These are phyloP conservation scores for Pelargonium myrrhifolium DNA, from an alignment of 441 rosid species.

Conservation along the genomic window DNA sequence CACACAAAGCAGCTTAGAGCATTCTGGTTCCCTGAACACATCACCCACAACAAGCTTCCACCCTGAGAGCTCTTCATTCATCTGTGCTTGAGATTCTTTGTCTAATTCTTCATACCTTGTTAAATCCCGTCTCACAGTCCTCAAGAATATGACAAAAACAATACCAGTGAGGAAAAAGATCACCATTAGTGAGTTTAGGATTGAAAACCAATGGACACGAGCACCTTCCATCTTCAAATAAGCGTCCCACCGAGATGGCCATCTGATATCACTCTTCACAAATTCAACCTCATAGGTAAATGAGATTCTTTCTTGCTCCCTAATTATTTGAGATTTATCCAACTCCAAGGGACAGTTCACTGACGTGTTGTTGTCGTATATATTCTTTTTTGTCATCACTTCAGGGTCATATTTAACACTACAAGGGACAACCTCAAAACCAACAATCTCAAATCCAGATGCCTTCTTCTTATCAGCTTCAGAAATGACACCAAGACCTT, in stretches of 20 bases:
- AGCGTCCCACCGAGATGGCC: conserved; percentile 99
- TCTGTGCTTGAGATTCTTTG: conserved; percentile 94
- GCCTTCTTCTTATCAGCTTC: conserved; percentile 70
- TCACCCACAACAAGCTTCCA: conserved; percentile 98
- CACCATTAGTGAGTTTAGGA: conserved; percentile 91
- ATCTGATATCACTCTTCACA: conserved; percentile 68
- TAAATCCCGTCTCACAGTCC: conserved; percentile 92
- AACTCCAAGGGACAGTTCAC: conserved; percentile 67
- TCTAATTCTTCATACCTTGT: conserved; percentile 91
- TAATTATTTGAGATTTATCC: conserved; percentile 76
- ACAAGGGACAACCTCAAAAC: conserved; percentile 89
- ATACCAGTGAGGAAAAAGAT: conserved; percentile 88
- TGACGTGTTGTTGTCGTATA: conserved; percentile 47
- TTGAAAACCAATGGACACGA: conserved; percentile 90
- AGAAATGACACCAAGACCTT: conserved; percentile 80
- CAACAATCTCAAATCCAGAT: conserved; percentile 76
- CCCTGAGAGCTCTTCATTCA: conserved; percentile 95
- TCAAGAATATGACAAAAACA: conserved; percentile 79
- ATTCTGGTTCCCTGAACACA: conserved; percentile 81
- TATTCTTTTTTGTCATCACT: conserved; percentile 50
- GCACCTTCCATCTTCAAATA: conserved; percentile 96
- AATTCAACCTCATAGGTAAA: conserved; percentile 90
- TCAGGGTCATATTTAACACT: conserved; percentile 60
- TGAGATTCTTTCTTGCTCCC: conserved; percentile 69
- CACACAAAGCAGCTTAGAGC: conserved; percentile 67